These are phyloP conservation scores for Orbilia quercus DNA, from an alignment of 2,329 filamentous ascomycete species.

Conservation along the genomic window DNA sequence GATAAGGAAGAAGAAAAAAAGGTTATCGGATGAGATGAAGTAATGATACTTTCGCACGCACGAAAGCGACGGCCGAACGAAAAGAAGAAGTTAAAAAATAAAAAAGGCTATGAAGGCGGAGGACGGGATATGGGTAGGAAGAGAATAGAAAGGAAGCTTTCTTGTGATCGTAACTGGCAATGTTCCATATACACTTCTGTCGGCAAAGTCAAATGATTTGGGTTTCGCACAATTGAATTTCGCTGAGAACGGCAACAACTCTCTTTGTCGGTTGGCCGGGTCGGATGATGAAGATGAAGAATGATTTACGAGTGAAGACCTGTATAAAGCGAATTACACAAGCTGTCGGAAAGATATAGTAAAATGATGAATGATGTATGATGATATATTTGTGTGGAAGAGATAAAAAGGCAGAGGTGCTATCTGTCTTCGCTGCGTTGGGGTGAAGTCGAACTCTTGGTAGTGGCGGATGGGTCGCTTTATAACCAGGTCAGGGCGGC, in stretches of 20 bases:
- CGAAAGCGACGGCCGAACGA: constrained; percentile 7
- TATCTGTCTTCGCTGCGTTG: constrained; percentile 28
- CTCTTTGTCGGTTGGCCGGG: constrained; percentile 21
- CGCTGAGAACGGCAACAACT: constrained; percentile 43
- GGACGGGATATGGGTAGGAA: constrained; percentile 54
- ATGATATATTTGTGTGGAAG: too few species aligned
- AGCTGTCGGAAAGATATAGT: constrained; percentile 2
- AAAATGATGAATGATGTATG: too few species aligned
- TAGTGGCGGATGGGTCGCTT: constrained; percentile 41
- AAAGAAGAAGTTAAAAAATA: too few species aligned
- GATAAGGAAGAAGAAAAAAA: constrained; percentile 10
- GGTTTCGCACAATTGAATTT: constrained; percentile 49
- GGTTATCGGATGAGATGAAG: not conserved
- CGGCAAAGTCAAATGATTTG: constrained; percentile 40
- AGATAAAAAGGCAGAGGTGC: not conserved
- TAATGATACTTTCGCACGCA: constrained; percentile 15
- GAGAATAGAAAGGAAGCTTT: constrained; percentile 53
- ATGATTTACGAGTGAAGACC: not conserved
- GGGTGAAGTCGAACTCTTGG: constrained; percentile 22
- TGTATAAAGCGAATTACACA: constrained; percentile 7
- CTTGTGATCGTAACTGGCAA: constrained; percentile 54
- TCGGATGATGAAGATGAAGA: constrained; percentile 6
- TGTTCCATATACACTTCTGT: constrained; percentile 57
- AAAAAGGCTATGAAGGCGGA: constrained; percentile 38
- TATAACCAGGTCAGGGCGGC: constrained; percentile 41